phyloP scores from a whole-genome alignment of 1,284 basidiomycete species.

The Cronartium quercuum region DNA sequence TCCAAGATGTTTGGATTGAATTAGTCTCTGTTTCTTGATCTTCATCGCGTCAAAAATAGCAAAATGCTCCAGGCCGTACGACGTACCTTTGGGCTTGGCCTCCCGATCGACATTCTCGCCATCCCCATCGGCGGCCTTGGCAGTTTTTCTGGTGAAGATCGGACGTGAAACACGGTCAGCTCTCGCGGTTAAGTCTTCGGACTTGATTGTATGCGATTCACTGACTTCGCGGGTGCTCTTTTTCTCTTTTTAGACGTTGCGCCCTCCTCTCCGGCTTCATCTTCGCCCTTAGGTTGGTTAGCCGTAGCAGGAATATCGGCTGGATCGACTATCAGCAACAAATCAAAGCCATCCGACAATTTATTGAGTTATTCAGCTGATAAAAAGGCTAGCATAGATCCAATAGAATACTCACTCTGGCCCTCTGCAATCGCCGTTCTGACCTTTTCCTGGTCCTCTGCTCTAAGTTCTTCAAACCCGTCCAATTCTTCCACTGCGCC shows the following conservation, averaged over 20 bases:
- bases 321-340: slow-evolving; percentile 4
- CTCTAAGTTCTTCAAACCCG: slow-evolving; percentile 30
- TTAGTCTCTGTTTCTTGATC: too few relatives aligned
- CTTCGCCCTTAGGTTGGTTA: background rate
- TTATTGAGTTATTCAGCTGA: background rate
- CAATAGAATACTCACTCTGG: slow-evolving; percentile 11
- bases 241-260: background rate
- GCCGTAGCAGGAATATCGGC: slow-evolving; percentile 25
- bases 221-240: background rate
- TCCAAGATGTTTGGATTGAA: background rate
- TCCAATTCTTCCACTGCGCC: slow-evolving; percentile 23
- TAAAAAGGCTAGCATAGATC: too few relatives aligned
- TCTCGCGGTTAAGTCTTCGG: background rate
- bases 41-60: background rate
- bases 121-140: background rate
- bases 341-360: background rate
- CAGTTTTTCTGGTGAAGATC: background rate
- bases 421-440: slow-evolving; percentile 24
- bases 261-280: background rate
- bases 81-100: background rate
- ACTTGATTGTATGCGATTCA: background rate
- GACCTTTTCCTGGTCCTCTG: slow-evolving; percentile 22
- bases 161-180: background rate
- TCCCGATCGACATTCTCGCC: background rate
- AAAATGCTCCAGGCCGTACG: background rate